Base-by-base conservation (phyloP, 179 eudicot species). In the Silene vulgaris region DNA sequence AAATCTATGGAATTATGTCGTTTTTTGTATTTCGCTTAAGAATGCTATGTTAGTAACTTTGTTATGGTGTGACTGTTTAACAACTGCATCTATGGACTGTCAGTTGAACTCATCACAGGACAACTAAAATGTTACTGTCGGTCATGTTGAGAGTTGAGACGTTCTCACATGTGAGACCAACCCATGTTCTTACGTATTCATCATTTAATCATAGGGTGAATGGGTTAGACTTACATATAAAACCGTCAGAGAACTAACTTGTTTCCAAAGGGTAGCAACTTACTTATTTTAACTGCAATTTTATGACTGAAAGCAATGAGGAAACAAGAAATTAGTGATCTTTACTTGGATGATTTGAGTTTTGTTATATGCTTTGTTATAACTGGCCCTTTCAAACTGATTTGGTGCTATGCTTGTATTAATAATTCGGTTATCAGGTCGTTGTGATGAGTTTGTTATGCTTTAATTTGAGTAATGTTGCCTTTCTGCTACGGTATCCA, bases 391-490 rank as follows among this genome's bases (percentile, higher is more conserved):
- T 29, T 45, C 26, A 1, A n/a, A 28, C 54, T 13, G 28, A 57
- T 61, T 62, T 26, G 4, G 54, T 71, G 12, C 17, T 43, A 37
- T 71, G 12, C 17, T 43, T 74, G 40, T 20, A 19, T 50, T 16
- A 72, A 13, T 63, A 14, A 50, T 17, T 56, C 28, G 64, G 73
- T 66, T 69, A 43, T 76, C 17, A 71, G 67, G 35, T 68, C 21
- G 23, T 73, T 40, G 11, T 57, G 19, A 78, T 54, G 12, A 16
- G 13, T 17, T 59, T 69, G 63, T 45, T 74, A 20, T 50, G 56
- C 48, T 23, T 21, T 66, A 29, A 63, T 21, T 23, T 71, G 9
- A 48, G 82, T 48, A 6, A 3, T 56, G 20, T 60, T 32, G 43
- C 35, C 65, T 64, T 75, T 75, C 20, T 68, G 65, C 54, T 32